Evolutionary conservation across 495 filamentous ascomycete species (phyloP).

Genomic region (Cladorrhinum samala): DNA sequence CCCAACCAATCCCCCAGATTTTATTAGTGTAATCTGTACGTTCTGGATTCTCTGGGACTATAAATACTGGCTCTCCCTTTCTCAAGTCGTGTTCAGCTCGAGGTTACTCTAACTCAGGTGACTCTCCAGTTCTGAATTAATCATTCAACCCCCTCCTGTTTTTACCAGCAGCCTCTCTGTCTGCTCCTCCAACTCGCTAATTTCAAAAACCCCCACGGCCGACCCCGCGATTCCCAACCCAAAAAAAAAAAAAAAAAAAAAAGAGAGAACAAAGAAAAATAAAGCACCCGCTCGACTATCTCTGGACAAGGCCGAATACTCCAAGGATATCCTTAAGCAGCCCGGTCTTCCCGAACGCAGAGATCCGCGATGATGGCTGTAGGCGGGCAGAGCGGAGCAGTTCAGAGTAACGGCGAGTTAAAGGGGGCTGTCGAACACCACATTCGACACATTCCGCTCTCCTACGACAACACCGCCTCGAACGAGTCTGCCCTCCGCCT

Average conservation of each 20-base stretch:
- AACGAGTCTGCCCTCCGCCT: slow-evolving; percentile 70
- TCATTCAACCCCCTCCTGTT: too few species aligned
- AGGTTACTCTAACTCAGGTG: too few species aligned
- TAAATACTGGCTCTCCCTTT: too few species aligned
- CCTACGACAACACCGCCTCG: slow-evolving; percentile 69
- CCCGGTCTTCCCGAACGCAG: neutral
- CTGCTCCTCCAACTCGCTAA: neutral
- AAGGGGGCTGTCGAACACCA: slow-evolving; percentile 22
- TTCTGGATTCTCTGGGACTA: too few species aligned
- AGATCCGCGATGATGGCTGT: slow-evolving; percentile 20
- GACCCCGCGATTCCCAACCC: neutral
- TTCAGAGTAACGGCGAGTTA: slow-evolving; percentile 16
- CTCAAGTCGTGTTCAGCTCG: neutral
- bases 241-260: too few species aligned
- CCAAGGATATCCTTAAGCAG: too few species aligned
- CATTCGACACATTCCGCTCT: slow-evolving; percentile 58
- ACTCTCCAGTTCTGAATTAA: too few species aligned
- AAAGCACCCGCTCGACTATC: too few species aligned
- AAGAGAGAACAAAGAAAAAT: too few species aligned
- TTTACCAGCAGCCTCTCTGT: neutral
- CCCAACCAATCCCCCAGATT: neutral
- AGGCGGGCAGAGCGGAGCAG: slow-evolving; percentile 18
- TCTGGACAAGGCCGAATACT: too few species aligned
- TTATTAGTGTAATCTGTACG: neutral
- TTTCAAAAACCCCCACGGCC: neutral